Conservation (phyloP, 169 alveolate genomes). For the Cryptosporidium viatorum region DNA sequence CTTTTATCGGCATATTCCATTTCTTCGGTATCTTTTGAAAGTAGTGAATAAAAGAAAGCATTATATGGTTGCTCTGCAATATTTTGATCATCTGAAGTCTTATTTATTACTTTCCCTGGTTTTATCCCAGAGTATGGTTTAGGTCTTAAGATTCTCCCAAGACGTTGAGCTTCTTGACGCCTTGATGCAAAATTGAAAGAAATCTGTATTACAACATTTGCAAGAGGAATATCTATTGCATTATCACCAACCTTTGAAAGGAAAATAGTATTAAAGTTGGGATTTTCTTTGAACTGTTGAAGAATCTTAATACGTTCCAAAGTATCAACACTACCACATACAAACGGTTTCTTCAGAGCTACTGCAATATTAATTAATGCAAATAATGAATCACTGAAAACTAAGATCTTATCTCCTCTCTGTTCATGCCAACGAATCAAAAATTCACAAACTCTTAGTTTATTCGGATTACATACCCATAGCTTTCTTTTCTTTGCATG, state of each 20-base stretch:
- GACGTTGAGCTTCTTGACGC: constrained; percentile 98
- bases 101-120: not conserved
- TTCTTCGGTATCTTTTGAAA: constrained; percentile 97
- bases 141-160: constrained; percentile 99
- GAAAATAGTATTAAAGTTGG: constrained; percentile 91
- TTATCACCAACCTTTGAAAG: constrained; percentile 99
- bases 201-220: constrained; percentile 98
- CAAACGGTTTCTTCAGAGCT: constrained; percentile 90
- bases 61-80: constrained; percentile 79
- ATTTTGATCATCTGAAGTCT: constrained; percentile 3
- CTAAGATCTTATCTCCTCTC: constrained; percentile 97
- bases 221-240: constrained; percentile 98
- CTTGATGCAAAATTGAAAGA: constrained; percentile 98
- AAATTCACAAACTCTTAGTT: constrained; percentile 94
- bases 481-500: constrained; percentile 91
- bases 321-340: constrained; percentile 91
- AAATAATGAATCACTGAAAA: constrained; percentile 97
- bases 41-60: constrained; percentile 97
- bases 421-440: constrained; percentile 95
- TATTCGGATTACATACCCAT: constrained; percentile 97
- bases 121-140: constrained; percentile 82
- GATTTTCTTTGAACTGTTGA: constrained; percentile 89
- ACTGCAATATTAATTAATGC: constrained; percentile 93
- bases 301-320: constrained; percentile 92
- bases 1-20: constrained; percentile 96